Evolutionary conservation across 768 basidiomycete species (phyloP).

Genomic region (Lactifluus piperatus): DNA sequence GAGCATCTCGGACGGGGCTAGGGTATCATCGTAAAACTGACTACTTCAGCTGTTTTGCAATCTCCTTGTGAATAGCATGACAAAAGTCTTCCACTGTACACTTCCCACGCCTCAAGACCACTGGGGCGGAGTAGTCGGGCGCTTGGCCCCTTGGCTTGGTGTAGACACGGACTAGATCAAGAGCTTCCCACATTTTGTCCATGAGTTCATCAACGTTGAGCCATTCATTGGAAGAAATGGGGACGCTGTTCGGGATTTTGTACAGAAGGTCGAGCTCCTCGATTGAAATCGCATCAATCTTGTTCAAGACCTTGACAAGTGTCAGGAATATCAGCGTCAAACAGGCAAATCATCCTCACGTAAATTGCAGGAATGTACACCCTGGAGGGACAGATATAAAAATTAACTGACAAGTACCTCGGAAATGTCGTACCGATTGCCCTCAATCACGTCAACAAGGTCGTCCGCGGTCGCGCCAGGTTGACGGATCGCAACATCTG

Average conservation of each 20-base stretch:
- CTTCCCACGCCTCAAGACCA: conserved; percentile 65
- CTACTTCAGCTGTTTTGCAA: conserved; percentile 97
- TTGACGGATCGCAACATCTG: conserved; percentile 88
- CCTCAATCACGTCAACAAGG: conserved; percentile 94
- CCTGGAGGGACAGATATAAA: conserved; percentile 30
- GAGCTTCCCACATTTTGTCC: conserved; percentile 86
- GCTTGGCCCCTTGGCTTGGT: conserved; percentile 88
- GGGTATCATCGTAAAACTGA: conserved; percentile 30
- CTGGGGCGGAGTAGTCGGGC: conserved; percentile 87
- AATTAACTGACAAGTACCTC: neutral
- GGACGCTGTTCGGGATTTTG: conserved; percentile 93
- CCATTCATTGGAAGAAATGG: conserved; percentile 91
- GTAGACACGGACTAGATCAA: conserved; percentile 91
- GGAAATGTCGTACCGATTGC: conserved; percentile 59
- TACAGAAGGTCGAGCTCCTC: conserved; percentile 95
- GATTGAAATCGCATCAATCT: conserved; percentile 97
- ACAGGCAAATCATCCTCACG: conserved; percentile 36
- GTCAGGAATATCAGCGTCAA: conserved; percentile 5
- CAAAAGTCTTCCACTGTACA: conserved; percentile 84
- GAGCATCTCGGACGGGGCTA: neutral
- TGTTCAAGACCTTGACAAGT: conserved; percentile 60
- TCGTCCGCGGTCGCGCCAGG: conserved; percentile 91
- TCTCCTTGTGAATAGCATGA: conserved; percentile 91
- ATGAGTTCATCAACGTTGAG: conserved; percentile 93
- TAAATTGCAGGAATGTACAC: conserved; percentile 92